phyloP scores from a whole-genome alignment of 2,329 filamentous ascomycete genomes.

The Pseudopithomyces maydicus region DNA sequence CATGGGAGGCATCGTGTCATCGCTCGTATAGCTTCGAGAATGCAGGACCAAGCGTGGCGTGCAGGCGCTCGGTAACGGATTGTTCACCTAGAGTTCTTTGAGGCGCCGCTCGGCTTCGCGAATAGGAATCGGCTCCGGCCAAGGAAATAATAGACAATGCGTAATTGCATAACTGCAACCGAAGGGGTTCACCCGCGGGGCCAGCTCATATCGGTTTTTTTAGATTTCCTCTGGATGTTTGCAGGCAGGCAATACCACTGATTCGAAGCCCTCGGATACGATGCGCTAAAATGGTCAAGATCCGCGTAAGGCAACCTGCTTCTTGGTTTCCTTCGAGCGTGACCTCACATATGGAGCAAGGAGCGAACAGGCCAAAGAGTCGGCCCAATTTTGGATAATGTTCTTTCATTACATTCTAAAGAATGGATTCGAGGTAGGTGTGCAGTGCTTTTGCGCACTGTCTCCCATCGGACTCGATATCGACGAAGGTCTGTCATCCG shows the following conservation, averaged over 20 bases:
- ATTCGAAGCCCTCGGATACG: background rate
- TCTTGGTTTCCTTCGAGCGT: background rate
- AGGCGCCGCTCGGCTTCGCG: background rate
- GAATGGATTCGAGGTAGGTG: conserved; percentile 10
- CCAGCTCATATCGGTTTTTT: no score
- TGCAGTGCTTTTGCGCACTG: conserved; percentile 11
- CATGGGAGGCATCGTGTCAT: background rate
- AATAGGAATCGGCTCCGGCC: background rate
- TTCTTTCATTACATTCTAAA: conserved; percentile 12
- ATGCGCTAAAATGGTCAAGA: background rate
- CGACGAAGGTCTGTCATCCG: conserved; percentile 24
- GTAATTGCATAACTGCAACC: background rate
- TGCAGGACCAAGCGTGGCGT: background rate
- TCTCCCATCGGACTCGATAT: conserved; percentile 4
- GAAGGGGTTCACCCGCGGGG: no score
- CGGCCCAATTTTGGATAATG: conserved; percentile 16
- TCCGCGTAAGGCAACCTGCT: background rate
- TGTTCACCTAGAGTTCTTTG: background rate
- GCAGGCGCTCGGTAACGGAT: background rate
- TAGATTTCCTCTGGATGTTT: background rate
- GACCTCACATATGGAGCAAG: conserved; percentile 10
- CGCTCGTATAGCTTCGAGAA: background rate
- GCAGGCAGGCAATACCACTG: background rate
- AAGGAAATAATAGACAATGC: background rate
- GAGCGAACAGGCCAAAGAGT: conserved; percentile 16